phyloP scores from a whole-genome alignment of 345 rosid genomes.

The Geranium rotundifolium region DNA sequence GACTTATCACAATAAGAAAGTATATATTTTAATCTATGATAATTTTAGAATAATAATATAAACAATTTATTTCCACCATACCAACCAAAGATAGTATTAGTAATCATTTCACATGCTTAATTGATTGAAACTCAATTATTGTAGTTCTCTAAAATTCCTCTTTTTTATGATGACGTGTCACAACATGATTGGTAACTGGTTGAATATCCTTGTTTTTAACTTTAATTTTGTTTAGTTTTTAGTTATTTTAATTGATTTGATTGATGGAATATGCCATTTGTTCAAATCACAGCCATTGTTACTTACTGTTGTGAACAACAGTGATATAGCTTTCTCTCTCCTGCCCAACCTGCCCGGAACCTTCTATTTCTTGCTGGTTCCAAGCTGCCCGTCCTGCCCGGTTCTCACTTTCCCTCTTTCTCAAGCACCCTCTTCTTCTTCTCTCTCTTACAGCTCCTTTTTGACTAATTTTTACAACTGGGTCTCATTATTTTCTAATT shows the following conservation, averaged over 20 bases:
- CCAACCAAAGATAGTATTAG: no score
- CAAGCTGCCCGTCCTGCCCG: conserved; percentile 61
- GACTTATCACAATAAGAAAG: no score
- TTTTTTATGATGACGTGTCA: no score
- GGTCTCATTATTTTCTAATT: conserved; percentile 18
- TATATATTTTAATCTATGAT: no score
- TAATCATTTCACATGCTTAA: no score
- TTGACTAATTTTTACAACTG: conserved; percentile 36
- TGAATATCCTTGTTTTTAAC: no score
- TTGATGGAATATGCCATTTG: conserved; percentile 22
- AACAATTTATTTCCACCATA: no score
- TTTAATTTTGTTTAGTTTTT: neutral
- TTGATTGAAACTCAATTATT: no score
- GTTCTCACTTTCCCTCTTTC: conserved; percentile 37
- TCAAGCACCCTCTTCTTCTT: conserved; percentile 16
- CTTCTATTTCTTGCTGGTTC: conserved; percentile 9
- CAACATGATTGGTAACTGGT: no score
- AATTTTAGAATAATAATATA: no score
- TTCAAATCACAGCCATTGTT: neutral
- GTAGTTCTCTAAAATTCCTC: no score
- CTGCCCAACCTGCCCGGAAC: conserved; percentile 35
- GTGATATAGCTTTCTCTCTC: conserved; percentile 9
- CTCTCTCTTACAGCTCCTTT: conserved; percentile 8
- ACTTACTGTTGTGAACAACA: conserved; percentile 18
- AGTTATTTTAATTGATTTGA: conserved; percentile 2